A percentile compares a stretch with the other conserved stretches of the same genome.
phyloP scores from a whole-genome alignment of 371 early-diverging fungal genomes.

The Syncephalastrum monosporum region DNA sequence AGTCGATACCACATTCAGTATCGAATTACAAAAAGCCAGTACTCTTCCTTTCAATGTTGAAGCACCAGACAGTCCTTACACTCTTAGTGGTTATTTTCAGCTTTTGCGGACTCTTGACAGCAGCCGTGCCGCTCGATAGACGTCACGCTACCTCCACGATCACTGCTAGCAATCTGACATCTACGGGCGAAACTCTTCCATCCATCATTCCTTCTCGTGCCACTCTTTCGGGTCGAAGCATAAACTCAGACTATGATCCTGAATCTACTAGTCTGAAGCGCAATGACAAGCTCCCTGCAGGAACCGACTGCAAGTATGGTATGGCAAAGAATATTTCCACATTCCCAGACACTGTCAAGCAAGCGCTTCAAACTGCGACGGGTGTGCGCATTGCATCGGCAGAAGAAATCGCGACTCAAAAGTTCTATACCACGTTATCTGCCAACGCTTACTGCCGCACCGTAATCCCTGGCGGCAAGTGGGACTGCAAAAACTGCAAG shows the following conservation, averaged over 20 bases:
- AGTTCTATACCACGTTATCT: constrained; percentile 12
- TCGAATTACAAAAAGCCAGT: too few species aligned
- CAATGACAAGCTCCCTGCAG: constrained; percentile 14
- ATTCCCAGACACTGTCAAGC: background rate
- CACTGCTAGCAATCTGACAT: too few species aligned
- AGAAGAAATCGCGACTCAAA: constrained; percentile 5
- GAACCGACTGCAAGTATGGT: constrained; percentile 9
- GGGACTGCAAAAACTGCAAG: constrained; percentile 17
- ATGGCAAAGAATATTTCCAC: constrained; percentile 14
- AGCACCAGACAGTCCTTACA: too few species aligned
- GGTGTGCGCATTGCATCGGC: constrained; percentile 8
- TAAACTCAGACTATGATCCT: constrained; percentile 5
- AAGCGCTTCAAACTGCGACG: background rate
- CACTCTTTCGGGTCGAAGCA: too few species aligned
- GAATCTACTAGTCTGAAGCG: constrained; percentile 8
- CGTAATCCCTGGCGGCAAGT: constrained; percentile 13
- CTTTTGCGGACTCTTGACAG: too few species aligned
- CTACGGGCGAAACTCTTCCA: too few species aligned
- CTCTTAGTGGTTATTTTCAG: too few species aligned
- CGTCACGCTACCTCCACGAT: too few species aligned
- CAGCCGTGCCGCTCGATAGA: too few species aligned
- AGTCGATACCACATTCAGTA: too few species aligned
- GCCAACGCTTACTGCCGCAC: constrained; percentile 18
- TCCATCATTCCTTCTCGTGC: too few species aligned
- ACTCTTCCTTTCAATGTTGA: too few species aligned